A percentile compares a stretch with the other conserved stretches of the same genome.
These are phyloP conservation scores for Apiospora hydei DNA, from an alignment of 2,329 filamentous ascomycete species.

Conservation along the genomic window DNA sequence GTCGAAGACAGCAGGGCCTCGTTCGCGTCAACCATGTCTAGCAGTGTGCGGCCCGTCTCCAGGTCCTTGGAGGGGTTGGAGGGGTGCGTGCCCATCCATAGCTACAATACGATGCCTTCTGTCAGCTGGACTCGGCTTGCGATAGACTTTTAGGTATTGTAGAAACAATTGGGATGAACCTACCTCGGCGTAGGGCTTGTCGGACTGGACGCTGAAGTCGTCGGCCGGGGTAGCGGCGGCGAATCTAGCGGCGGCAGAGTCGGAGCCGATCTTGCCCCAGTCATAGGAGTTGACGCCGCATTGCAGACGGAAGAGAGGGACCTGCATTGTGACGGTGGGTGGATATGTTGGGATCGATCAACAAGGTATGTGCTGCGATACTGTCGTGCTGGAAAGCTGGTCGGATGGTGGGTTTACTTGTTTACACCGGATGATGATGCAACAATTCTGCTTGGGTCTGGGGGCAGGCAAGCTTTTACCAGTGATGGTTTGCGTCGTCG, in stretches of 20 bases:
- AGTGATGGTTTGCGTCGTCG: neutral
- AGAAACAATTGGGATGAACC: conserved; percentile 26
- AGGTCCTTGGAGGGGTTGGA: conserved; percentile 94
- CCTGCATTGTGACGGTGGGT: conserved; percentile 59
- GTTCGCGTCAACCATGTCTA: conserved; percentile 89
- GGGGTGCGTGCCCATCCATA: conserved; percentile 99
- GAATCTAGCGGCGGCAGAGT: conserved; percentile 88
- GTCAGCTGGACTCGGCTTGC: conserved; percentile 6
- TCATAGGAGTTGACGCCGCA: conserved; percentile 98
- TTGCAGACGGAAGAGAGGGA: conserved; percentile 84
- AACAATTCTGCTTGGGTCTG: neutral
- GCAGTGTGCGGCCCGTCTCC: conserved; percentile 80
- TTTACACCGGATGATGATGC: neutral
- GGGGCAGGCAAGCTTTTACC: neutral
- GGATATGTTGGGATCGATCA: neutral
- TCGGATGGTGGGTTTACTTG: neutral
- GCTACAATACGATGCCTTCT: conserved; percentile 53
- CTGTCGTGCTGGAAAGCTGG: neutral
- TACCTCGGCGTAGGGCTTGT: conserved; percentile 95
- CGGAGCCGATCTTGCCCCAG: conserved; percentile 92
- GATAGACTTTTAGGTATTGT: neutral
- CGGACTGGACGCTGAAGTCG: conserved; percentile 78
- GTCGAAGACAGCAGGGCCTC: conserved; percentile 78
- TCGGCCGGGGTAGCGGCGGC: conserved; percentile 82
- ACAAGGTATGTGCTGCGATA: neutral